Conservation (phyloP, 495 filamentous ascomycete genomes). For the Penicillium longicatenatum region DNA sequence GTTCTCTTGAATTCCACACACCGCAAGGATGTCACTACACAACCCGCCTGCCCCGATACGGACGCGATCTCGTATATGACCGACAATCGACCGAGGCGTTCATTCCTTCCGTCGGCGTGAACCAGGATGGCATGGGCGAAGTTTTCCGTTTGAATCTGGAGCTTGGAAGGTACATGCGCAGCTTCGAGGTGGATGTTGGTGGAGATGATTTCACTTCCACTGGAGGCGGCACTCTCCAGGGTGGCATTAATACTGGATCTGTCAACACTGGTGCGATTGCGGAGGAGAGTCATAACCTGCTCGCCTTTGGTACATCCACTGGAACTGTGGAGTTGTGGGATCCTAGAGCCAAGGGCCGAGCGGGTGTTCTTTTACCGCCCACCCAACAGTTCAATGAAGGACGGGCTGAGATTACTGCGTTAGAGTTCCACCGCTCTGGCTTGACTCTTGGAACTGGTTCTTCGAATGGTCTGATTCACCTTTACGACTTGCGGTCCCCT, state of each 20-base stretch:
- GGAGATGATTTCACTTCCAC: constrained; percentile 69
- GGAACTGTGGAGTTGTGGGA: constrained; percentile 99
- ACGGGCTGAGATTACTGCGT: constrained; percentile 77
- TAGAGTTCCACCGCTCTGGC: constrained; percentile 84
- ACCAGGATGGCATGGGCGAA: constrained; percentile 80
- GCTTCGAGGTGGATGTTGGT: constrained; percentile 80
- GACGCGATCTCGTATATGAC: constrained; percentile 85
- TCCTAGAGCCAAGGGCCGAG: constrained; percentile 73
- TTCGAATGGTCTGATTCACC: constrained; percentile 81
- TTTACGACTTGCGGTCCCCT: constrained; percentile 92
- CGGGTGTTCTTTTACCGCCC: constrained; percentile 68
- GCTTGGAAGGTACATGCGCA: constrained; percentile 84
- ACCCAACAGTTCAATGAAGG: constrained; percentile 43
- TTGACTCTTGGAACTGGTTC: constrained; percentile 87
- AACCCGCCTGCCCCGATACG: constrained; percentile 87
- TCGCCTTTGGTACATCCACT: constrained; percentile 91
- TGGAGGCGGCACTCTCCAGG: constrained; percentile 72
- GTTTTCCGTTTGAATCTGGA: constrained; percentile 93
- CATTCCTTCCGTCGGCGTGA: constrained; percentile 84
- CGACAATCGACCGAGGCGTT: constrained; percentile 84
- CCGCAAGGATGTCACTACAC: constrained; percentile 85
- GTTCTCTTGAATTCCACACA: constrained; percentile 92
- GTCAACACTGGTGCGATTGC: constrained; percentile 92
- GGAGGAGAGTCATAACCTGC: constrained; percentile 84
- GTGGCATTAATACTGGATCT: constrained; percentile 74